phyloP scores from a whole-genome alignment of 371 early-diverging fungal genomes.

The Mortierella sp. region DNA sequence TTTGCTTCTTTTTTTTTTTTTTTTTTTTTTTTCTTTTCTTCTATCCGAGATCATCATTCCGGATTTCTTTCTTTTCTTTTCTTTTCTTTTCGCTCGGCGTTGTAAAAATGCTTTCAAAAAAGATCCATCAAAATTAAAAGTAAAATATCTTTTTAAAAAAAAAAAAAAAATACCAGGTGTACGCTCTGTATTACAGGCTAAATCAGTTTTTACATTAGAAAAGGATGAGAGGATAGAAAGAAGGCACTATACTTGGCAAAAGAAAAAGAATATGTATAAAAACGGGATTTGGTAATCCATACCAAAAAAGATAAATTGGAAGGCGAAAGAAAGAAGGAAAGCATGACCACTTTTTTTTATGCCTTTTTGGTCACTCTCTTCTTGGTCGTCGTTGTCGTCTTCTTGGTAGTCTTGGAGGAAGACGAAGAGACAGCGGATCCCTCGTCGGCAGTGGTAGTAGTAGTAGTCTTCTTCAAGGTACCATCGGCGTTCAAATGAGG shows the following conservation, averaged over 20 bases:
- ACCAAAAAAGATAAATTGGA: no score
- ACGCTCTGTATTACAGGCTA: no score
- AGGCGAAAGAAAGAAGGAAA: no score
- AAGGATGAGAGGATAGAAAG: conserved; percentile 1
- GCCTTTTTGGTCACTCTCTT: conserved; percentile 41
- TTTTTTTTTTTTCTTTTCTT: conserved; percentile 6
- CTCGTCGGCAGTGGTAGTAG: conserved; percentile 5
- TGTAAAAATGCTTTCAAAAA: background rate
- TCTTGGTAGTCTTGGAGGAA: conserved; percentile 20
- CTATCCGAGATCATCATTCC: background rate
- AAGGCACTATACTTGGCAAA: background rate
- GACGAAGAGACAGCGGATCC: no score
- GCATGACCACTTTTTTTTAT: background rate
- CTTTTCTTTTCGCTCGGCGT: background rate
- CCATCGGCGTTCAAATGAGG: conserved; percentile 49
- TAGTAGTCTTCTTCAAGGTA: conserved; percentile 12
- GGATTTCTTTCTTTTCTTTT: background rate
- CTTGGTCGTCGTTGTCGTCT: conserved; percentile 20
- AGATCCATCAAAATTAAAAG: background rate
- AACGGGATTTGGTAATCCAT: background rate
- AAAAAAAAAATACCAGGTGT: no score
- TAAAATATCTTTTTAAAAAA: conserved; percentile 7
- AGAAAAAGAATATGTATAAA: background rate
- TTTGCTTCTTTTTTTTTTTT: background rate
- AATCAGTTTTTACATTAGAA: no score